Evolutionary conservation across 805 yeast genomes (phyloP).

Genomic region (Zygosaccharomyces siamensis): DNA sequence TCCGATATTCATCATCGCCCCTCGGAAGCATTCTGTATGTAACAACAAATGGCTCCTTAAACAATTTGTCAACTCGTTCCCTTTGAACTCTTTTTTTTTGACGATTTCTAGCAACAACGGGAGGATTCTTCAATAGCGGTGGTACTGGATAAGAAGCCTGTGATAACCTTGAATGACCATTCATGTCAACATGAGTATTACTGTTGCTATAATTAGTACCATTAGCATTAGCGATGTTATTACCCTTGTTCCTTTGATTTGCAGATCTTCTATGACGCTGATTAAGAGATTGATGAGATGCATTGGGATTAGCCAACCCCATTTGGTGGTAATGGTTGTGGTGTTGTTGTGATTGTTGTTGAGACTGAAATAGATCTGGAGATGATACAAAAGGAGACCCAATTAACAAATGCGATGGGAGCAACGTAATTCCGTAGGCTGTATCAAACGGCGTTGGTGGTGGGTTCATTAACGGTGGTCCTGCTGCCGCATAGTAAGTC

Average conservation of each 20-base stretch:
- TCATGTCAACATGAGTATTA: not conserved
- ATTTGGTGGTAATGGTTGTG: constrained; percentile 5
- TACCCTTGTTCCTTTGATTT: not conserved
- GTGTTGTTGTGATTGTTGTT: constrained; percentile 18
- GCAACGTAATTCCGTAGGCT: constrained; percentile 53
- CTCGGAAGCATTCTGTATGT: constrained; percentile 28
- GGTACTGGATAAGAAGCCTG: constrained; percentile 13
- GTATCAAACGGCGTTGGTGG: constrained; percentile 57
- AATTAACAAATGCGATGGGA: constrained; percentile 57
- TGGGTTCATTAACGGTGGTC: constrained; percentile 18
- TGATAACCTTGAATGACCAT: constrained; percentile 2
- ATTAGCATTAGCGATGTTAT: too few species aligned
- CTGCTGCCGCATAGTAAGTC: constrained; percentile 9
- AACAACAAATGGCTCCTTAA: constrained; percentile 19
- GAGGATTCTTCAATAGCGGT: constrained; percentile 12
- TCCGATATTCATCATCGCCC: constrained; percentile 33
- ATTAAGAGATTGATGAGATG: not conserved
- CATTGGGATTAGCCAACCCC: constrained; percentile 6
- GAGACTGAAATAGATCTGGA: constrained; percentile 35
- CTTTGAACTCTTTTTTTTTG: constrained; percentile 2
- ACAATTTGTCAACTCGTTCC: constrained; percentile 9
- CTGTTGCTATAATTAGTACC: not conserved
- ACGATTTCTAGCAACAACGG: constrained; percentile 5
- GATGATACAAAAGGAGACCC: constrained; percentile 53
- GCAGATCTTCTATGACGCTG: constrained; percentile 19